Evolutionary conservation across 352 stramenopile genomes (phyloP).

Genomic region (Phytophthora cryptogea): DNA sequence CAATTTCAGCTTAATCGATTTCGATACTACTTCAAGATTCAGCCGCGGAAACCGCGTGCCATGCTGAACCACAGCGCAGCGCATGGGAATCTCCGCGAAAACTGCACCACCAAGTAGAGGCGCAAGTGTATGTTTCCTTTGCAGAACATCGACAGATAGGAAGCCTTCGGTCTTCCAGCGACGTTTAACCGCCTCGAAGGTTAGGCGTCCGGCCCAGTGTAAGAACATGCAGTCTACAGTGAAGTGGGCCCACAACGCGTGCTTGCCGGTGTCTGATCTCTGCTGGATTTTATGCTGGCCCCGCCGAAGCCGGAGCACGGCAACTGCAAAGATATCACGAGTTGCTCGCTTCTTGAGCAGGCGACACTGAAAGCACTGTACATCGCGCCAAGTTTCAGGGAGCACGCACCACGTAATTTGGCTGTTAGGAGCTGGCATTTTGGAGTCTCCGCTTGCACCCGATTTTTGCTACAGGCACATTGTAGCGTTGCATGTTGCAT

Average conservation of each 20-base stretch:
- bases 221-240: too few species aligned
- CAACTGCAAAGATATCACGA: slow-evolving; percentile 14
- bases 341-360: background rate
- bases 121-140: background rate
- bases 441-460: too few species aligned
- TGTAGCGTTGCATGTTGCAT: too few species aligned
- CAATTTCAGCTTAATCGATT: background rate
- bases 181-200: too few species aligned
- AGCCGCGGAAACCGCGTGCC: background rate
- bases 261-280: slow-evolving; percentile 8
- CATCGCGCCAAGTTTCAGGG: slow-evolving; percentile 3
- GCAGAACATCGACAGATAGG: background rate
- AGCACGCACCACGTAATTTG: background rate
- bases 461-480: too few species aligned
- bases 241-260: background rate
- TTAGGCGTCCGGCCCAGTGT: background rate
- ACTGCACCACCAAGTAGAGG: background rate
- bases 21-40: background rate
- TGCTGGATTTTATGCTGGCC: slow-evolving; percentile 28
- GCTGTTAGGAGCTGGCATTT: background rate
- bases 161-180: too few species aligned
- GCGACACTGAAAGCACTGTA: slow-evolving; percentile 1
- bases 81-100: too few species aligned
- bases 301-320: slow-evolving; percentile 8
- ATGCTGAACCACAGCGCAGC: too few species aligned